Evolutionary conservation across 352 stramenopile genomes (phyloP).

Genomic region (Globisporangium splendens): DNA sequence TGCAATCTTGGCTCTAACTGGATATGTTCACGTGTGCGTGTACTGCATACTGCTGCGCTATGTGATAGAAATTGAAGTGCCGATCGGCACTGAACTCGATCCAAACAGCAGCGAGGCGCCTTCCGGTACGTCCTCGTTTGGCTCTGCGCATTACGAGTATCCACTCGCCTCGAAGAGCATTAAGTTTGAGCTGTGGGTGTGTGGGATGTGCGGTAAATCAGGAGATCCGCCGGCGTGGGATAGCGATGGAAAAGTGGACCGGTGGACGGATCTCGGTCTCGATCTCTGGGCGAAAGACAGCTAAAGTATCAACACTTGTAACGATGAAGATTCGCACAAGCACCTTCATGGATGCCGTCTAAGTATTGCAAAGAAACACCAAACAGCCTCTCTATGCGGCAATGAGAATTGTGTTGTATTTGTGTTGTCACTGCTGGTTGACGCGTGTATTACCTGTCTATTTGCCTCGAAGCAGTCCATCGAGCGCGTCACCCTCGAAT

Average conservation of each 20-base stretch:
- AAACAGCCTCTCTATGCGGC: not conserved
- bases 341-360: too few species aligned
- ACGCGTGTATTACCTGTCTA: constrained; percentile 13
- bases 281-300: constrained; percentile 55
- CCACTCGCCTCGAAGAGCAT: too few species aligned
- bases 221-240: constrained; percentile 47
- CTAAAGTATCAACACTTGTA: not conserved
- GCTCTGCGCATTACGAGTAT: too few species aligned
- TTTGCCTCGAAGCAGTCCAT: constrained; percentile 39
- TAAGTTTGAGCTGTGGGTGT: not conserved
- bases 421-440: not conserved
- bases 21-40: not conserved
- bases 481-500: constrained; percentile 55
- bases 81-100: constrained; percentile 48
- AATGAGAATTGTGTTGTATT: too few species aligned
- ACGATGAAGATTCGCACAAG: not conserved
- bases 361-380: too few species aligned
- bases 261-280: constrained; percentile 77
- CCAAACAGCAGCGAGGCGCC: constrained; percentile 50
- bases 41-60: not conserved
- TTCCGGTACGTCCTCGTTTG: constrained; percentile 24
- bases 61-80: constrained; percentile 66
- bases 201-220: constrained; percentile 16
- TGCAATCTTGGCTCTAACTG: not conserved
- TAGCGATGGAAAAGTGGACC: constrained; percentile 61